A percentile compares a stretch with the other conserved stretches of the same genome.
These are phyloP conservation scores for Mollisiaceae sp. DNA, from an alignment of 2,329 filamentous ascomycete genomes.

Conservation along the genomic window DNA sequence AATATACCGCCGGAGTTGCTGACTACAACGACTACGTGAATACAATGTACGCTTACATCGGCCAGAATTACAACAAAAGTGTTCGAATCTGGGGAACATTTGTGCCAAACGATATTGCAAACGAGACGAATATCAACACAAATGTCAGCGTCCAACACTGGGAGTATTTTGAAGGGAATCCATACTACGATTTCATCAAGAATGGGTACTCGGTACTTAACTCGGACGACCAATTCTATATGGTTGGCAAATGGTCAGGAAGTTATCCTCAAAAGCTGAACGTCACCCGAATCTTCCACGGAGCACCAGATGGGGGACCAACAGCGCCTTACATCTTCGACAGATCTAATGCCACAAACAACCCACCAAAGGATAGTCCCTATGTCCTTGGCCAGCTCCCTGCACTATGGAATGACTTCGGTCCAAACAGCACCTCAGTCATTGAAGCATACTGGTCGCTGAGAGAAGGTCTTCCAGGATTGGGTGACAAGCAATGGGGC, in stretches of 20 bases:
- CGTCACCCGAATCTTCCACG: constrained; percentile 52
- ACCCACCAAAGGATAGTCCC: constrained; percentile 48
- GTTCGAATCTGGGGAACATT: constrained; percentile 63
- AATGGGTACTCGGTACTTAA: constrained; percentile 58
- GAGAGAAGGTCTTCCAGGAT: constrained; percentile 54
- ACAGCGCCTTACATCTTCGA: constrained; percentile 59
- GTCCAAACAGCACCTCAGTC: constrained; percentile 55
- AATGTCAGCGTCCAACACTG: constrained; percentile 60
- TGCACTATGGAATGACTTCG: constrained; percentile 61
- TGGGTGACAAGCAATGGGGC: constrained; percentile 60
- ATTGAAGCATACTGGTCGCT: constrained; percentile 58
- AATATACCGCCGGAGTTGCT: constrained; percentile 53
- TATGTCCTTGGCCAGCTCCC: constrained; percentile 54
- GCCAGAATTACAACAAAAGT: constrained; percentile 45
- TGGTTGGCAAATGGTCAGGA: constrained; percentile 54
- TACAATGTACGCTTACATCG: constrained; percentile 54
- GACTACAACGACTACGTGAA: constrained; percentile 61
- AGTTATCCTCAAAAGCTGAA: constrained; percentile 54
- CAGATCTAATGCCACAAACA: constrained; percentile 52
- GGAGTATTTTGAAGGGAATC: constrained; percentile 59
- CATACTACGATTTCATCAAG: constrained; percentile 41
- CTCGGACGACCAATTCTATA: constrained; percentile 58
- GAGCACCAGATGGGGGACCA: constrained; percentile 46
- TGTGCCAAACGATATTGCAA: constrained; percentile 47
- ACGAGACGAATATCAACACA: constrained; percentile 46